phyloP scores from a whole-genome alignment of 495 filamentous ascomycete genomes.

The Oleoguttula mirabilis region DNA sequence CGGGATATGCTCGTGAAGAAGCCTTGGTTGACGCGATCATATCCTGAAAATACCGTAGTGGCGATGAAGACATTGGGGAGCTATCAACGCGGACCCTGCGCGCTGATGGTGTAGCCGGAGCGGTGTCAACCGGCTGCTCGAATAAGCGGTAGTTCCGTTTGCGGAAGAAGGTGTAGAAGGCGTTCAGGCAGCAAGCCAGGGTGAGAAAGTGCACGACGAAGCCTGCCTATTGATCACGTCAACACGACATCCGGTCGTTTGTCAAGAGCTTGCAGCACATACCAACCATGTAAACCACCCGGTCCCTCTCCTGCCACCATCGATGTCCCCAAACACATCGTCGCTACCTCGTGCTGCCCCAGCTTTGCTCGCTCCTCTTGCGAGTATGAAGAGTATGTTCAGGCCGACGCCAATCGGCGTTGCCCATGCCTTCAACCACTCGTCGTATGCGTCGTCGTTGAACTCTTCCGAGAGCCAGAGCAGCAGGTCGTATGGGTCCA shows the following conservation, averaged over 20 bases:
- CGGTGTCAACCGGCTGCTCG: constrained; percentile 62
- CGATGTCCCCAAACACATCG: constrained; percentile 75
- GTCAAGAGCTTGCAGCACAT: constrained; percentile 31
- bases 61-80: constrained; percentile 64
- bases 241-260: not conserved
- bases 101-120: constrained; percentile 72
- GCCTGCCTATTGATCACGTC: constrained; percentile 43
- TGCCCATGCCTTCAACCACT: constrained; percentile 58
- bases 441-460: constrained; percentile 79
- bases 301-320: constrained; percentile 30
- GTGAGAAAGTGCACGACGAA: constrained; percentile 57
- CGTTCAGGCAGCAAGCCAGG: constrained; percentile 55
- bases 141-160: constrained; percentile 85
- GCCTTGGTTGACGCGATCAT: constrained; percentile 55
- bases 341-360: constrained; percentile 39
- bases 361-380: constrained; percentile 56
- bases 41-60: constrained; percentile 60
- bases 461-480: constrained; percentile 84
- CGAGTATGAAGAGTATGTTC: constrained; percentile 71
- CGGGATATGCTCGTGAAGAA: constrained; percentile 69
- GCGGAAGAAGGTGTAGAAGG: constrained; percentile 69
- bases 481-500: constrained; percentile 81
- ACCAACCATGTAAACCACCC: constrained; percentile 70
- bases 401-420: constrained; percentile 57
- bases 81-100: constrained; percentile 85